phyloP scores from a whole-genome alignment of 2,329 filamentous ascomycete genomes.

The Hymenotorrendiella dingleyae region DNA sequence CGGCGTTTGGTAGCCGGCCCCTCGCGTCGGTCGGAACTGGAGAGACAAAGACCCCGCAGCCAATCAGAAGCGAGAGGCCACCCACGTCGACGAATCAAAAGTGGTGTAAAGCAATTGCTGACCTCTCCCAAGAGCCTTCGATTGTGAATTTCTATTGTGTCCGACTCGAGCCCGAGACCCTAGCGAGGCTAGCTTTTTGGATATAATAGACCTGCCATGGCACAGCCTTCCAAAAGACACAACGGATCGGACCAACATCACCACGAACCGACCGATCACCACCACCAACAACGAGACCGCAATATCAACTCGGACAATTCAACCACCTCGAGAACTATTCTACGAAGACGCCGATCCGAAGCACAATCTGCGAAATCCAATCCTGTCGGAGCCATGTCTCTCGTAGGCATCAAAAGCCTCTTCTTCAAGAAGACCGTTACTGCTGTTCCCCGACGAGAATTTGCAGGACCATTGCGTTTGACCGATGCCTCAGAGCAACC shows the following conservation, averaged over 20 bases:
- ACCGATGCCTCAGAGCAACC: conserved; percentile 15
- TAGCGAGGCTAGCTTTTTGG: too few relatives aligned
- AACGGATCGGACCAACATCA: background rate
- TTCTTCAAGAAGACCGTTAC: conserved; percentile 24
- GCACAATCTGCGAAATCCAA: conserved; percentile 3
- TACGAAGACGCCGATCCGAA: conserved; percentile 12
- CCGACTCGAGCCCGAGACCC: too few relatives aligned
- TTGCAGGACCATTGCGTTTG: conserved; percentile 11
- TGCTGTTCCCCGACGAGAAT: conserved; percentile 11
- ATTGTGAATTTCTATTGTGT: too few relatives aligned
- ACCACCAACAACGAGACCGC: background rate
- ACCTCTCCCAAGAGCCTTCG: too few relatives aligned
- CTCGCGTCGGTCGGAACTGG: too few relatives aligned
- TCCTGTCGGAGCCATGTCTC: conserved; percentile 24
- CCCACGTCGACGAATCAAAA: background rate
- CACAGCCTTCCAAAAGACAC: background rate
- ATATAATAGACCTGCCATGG: background rate
- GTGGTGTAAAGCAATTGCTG: too few relatives aligned
- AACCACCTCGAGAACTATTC: conserved; percentile 5
- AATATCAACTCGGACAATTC: background rate
- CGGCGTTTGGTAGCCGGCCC: background rate
- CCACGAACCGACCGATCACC: too few relatives aligned
- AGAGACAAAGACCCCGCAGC: too few relatives aligned
- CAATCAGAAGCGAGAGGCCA: too few relatives aligned
- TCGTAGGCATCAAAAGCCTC: conserved; percentile 29